Base-by-base conservation (phyloP, 75 land plant species). In the Picea glauca region DNA sequence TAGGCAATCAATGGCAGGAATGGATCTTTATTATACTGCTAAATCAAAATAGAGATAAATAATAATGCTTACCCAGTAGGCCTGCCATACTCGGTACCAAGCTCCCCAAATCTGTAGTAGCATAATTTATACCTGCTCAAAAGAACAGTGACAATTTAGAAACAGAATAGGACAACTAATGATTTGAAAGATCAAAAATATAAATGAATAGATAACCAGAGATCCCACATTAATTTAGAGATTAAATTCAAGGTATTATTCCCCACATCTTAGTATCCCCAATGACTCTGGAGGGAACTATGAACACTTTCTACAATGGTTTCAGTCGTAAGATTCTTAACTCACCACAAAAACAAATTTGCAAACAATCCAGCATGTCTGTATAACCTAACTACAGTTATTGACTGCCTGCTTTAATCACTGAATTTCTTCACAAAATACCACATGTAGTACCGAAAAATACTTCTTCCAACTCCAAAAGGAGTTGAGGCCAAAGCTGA, bases 31-130 rank as follows among this genome's bases (percentile, higher is more conserved):
- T 50, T 50, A 50, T 40, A 40, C 9, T 43, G 40, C 23, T 11
- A 70, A 58, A 30, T 62, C 40, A 38, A 20, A 72, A 81, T 35
- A 76, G 21, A 35, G n/a, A 23, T 18, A 46, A 38, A 68, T 56
- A 5, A 43, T 40, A 38, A 13, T 64, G 79, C 90, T 80, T 87
- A 98, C 99, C 99, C 99, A 58, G 98, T 82, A 62, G 99, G 98
- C 75, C 87, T 90, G 33, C 91, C 93, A 88, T 93, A 91, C 59
- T 98, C 99, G 61, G 99, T 98, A 14, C 59, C 78, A 74, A 95
- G 58, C 86, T 98, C 96, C 32, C 99, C 99, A 86, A 98, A 98
- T 33, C 99, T 90, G 79, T 98, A 98, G 82, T 98, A 98, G 35
- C 90, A 98, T 21, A 98, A 87, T 76, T 98, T 98, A 83, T 98